Evolutionary conservation across 352 stramenopile species (phyloP).

Genomic region (Phytophthora pisi): DNA sequence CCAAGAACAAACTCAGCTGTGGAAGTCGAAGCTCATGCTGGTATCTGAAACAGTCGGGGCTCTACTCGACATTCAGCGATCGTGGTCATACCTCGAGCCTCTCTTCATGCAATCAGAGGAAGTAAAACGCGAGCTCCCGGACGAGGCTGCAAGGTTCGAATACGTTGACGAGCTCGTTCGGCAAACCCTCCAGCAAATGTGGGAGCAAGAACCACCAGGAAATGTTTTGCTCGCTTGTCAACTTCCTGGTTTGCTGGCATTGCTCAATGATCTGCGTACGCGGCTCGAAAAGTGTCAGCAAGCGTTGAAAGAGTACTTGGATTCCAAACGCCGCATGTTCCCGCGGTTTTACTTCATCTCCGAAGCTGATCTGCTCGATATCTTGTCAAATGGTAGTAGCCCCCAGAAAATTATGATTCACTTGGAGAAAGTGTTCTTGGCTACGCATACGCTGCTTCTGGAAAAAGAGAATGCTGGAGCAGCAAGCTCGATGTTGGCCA

Average conservation of each 20-base stretch:
- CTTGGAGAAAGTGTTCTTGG: constrained; percentile 90
- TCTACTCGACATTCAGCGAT: constrained; percentile 94
- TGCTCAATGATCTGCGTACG: constrained; percentile 77
- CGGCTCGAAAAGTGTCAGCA: constrained; percentile 94
- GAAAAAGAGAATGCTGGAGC: constrained; percentile 35
- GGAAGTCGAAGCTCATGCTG: constrained; percentile 61
- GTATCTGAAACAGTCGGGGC: constrained; percentile 86
- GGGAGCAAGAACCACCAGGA: constrained; percentile 57
- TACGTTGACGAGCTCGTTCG: constrained; percentile 84
- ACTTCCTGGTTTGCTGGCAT: constrained; percentile 72
- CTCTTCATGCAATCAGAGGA: constrained; percentile 96
- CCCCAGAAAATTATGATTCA: constrained; percentile 91
- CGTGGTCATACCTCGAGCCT: constrained; percentile 95
- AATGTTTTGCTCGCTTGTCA: constrained; percentile 87
- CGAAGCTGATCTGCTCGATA: constrained; percentile 93
- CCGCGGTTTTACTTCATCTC: constrained; percentile 97
- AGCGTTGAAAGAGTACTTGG: constrained; percentile 94
- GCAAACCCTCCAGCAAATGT: constrained; percentile 79
- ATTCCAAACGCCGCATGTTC: constrained; percentile 92
- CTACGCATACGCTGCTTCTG: constrained; percentile 68
- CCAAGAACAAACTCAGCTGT: constrained; percentile 58
- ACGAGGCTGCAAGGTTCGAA: constrained; percentile 90
- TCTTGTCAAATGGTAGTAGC: constrained; percentile 92
- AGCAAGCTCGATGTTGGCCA: constrained; percentile 60
- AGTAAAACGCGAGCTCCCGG: constrained; percentile 93